Evolutionary conservation across 2,329 filamentous ascomycete species (phyloP), one percentile per base, ranked within the genome.

Genomic region (Cytospora mali): DNA sequence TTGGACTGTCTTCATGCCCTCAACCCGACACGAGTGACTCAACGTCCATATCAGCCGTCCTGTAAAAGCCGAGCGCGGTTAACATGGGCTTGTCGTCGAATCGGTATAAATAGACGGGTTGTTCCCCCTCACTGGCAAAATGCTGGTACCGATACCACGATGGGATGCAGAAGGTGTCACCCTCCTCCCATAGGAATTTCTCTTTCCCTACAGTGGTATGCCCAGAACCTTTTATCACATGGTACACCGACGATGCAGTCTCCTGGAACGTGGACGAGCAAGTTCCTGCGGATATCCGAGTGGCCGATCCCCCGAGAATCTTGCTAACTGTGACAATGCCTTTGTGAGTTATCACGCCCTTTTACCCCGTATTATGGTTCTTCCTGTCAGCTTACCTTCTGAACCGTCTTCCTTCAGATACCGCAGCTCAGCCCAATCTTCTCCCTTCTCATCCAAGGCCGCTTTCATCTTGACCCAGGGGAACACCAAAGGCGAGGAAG

Each of bases 41-140:
- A 3, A 74, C 66, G 68, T 82, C 76, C 62, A 71, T 71, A 2
- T 71, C 77, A 5, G 74, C 72, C 9, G 68, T 68, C 3, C 80
- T 71, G 66, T 83, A 84, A 59, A 84, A 83, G 0, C 82, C 83
- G 33, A 85, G 69, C 0, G 78, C 72, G 13, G 73, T 76, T 3
- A 85, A 71, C 81, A 86, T 84, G 0, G 82, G 82, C 71, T 78
- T 80, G 65, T 86, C 83, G 65, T 84, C 77, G 64, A 85, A 84
- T 0, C 79, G 74, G 64, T 83, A 84, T 29, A 85, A 65, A 67
- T 85, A 85, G 0, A 79, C 78, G 0, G 71, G 71, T 35, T 72
- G 68, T 2, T 62, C 64, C 1, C 62, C 56, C 2, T 46, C 60
- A 14, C 70, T 70, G 1, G 81, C 78, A 58, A 77, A 76, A 66